Evolutionary conservation across 2,329 filamentous ascomycete species (phyloP).

Genomic region (Aureobasidium sp.): DNA sequence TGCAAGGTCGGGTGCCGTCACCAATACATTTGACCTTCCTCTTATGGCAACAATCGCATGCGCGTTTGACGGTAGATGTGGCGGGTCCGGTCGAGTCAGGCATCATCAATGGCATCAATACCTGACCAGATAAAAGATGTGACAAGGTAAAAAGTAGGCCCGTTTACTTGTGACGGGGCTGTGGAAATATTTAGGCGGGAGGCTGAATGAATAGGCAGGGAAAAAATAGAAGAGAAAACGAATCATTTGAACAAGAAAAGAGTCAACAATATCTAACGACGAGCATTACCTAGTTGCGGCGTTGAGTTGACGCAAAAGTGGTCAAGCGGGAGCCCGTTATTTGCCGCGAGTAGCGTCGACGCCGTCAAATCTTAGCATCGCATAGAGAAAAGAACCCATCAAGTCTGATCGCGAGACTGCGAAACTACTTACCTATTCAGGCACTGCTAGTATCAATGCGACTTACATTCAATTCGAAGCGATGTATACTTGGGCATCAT

Average conservation of each 20-base stretch:
- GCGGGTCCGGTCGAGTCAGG: conserved; percentile 15
- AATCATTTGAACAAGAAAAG: conserved; percentile 10
- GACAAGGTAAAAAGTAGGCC: not conserved
- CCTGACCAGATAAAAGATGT: not conserved
- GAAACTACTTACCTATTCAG: conserved; percentile 3
- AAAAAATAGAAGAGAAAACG: conserved; percentile 11
- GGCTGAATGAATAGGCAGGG: conserved; percentile 5
- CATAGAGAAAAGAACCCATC: not conserved
- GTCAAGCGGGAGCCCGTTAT: conserved; percentile 10
- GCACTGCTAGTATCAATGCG: not conserved
- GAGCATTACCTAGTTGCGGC: conserved; percentile 6
- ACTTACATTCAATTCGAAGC: not conserved
- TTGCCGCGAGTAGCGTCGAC: conserved; percentile 14
- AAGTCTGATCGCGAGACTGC: conserved; percentile 1
- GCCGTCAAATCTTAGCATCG: conserved; percentile 17
- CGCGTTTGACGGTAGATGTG: conserved; percentile 23
- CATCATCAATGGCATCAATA: conserved; percentile 18
- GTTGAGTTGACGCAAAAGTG: conserved; percentile 15
- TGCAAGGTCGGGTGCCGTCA: conserved; percentile 48
- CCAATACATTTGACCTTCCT: conserved; percentile 47
- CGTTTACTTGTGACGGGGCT: not conserved
- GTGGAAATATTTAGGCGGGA: not conserved
- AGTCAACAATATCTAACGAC: conserved; percentile 13
- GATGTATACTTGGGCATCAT: conserved; percentile 1
- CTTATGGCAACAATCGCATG: conserved; percentile 32